Conservation (phyloP, 2,329 filamentous ascomycete genomes). For the Pseudogymnoascus sp. region DNA sequence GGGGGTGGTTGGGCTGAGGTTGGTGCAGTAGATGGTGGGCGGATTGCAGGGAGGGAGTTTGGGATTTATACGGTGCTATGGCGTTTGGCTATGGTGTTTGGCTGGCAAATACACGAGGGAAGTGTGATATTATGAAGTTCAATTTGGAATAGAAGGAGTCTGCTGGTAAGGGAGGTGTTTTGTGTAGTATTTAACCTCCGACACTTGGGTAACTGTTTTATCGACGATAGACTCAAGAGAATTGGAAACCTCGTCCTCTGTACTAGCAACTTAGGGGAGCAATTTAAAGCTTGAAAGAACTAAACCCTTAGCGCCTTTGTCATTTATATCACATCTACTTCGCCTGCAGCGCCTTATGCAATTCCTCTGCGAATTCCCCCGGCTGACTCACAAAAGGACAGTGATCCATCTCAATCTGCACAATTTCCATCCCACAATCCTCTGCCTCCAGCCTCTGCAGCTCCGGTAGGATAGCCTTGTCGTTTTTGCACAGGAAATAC, state of each 20-base stretch:
- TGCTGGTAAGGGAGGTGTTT: neutral
- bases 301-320: neutral
- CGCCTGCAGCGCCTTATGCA: neutral
- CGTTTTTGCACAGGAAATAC: conserved; percentile 6
- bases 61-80: neutral
- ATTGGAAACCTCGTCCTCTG: neutral
- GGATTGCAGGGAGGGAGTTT: neutral
- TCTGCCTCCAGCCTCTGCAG: conserved; percentile 5
- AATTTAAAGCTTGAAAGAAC: neutral
- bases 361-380: neutral
- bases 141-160: neutral
- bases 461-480: conserved; percentile 5
- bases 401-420: conserved; percentile 11
- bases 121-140: neutral
- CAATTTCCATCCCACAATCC: neutral
- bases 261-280: neutral
- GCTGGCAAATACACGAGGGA: neutral
- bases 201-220: no score
- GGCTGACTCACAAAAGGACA: conserved; percentile 10
- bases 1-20: conserved; percentile 1
- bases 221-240: neutral
- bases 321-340: neutral
- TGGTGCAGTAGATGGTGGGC: neutral
- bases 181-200: neutral
- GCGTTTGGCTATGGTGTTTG: no score